Evolutionary conservation across 495 filamentous ascomycete species (phyloP), one percentile per base, ranked within the genome.

Genomic region (Neurospora sp.): DNA sequence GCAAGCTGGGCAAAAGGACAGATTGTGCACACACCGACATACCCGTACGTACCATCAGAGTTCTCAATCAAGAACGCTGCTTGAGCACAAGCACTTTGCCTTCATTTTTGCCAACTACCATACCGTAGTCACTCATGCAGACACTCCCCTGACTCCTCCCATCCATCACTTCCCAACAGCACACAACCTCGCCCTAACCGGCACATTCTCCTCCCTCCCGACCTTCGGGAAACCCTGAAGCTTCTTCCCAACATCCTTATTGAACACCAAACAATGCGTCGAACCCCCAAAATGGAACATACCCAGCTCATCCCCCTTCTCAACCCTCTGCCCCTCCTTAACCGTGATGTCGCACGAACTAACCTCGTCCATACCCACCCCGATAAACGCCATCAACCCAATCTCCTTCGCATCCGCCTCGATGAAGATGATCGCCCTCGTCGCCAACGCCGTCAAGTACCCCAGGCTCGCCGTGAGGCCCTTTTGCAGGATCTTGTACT

Each of bases 271-370:
- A 73, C 88, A 90, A 75, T 91, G 86, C 6, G 87, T 89, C 11
- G 86, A 89, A 5, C 91, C 91, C 16, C 91, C 91, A 80, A 90
- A 93, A 78, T 93, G 91, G 79, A 93, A 93, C 90, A 91, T 92
- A 27, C 91, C 91, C 46, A 89, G 81, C 79, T 91, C 80, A 10
- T 93, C 88, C 18, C 91, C 91, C 81, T 92, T 93, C 14, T 79
- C 80, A 69, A 93, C 75, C 41, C 83, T 82, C 78, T 92, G 84
- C 0, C 90, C 91, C 70, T 88, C 85, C 72, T 82, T 81, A 2
- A 92, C 89, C 9, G 85, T 88, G 37, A 91, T 87, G 73, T 93
- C 90, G 60, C 90, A 92, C 4, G 89, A 89, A 60, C 86, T 89
- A 8, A 92, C 90, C 77, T 93, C 91, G 23, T 87, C 87, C 91